These are phyloP conservation scores for Nemania serpens DNA, from an alignment of 2,329 filamentous ascomycete genomes.

Conservation along the genomic window DNA sequence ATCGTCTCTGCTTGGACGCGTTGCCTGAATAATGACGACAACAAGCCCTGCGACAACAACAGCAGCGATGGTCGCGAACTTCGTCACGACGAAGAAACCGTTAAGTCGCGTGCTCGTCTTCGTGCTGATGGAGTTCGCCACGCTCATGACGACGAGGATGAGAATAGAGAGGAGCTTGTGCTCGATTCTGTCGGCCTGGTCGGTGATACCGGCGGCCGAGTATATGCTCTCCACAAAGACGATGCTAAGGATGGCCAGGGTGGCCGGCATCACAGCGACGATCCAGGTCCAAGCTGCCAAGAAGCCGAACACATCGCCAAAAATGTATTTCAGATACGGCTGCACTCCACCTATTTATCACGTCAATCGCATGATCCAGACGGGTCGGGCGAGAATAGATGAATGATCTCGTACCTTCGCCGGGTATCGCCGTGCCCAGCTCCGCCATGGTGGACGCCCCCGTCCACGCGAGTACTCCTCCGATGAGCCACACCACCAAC, in stretches of 20 bases:
- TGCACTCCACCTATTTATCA: slow-evolving; percentile 59
- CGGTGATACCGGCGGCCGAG: slow-evolving; percentile 54
- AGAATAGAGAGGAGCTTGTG: slow-evolving; percentile 59
- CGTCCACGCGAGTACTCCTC: slow-evolving; percentile 66
- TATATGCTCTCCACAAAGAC: slow-evolving; percentile 66
- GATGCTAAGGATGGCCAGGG: slow-evolving; percentile 66
- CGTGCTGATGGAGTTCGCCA: slow-evolving; percentile 61
- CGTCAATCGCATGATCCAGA: background rate
- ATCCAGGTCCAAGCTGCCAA: slow-evolving; percentile 69
- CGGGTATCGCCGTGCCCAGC: slow-evolving; percentile 65
- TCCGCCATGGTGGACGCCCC: slow-evolving; percentile 66
- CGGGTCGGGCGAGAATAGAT: background rate
- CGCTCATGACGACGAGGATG: slow-evolving; percentile 51
- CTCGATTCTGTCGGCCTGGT: slow-evolving; percentile 45
- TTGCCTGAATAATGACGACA: slow-evolving; percentile 49
- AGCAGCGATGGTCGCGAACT: slow-evolving; percentile 55
- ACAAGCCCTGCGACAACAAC: slow-evolving; percentile 55
- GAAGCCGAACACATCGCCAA: slow-evolving; percentile 65
- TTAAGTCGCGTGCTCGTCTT: slow-evolving; percentile 60
- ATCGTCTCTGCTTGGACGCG: slow-evolving; percentile 44
- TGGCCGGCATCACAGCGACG: slow-evolving; percentile 66
- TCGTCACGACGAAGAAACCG: slow-evolving; percentile 59
- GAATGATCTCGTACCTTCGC: slow-evolving; percentile 51
- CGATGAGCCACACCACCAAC: slow-evolving; percentile 64
- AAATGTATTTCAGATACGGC: slow-evolving; percentile 65